These are phyloP conservation scores for Globisporangium middletonii DNA, from an alignment of 352 stramenopile species.

Conservation along the genomic window DNA sequence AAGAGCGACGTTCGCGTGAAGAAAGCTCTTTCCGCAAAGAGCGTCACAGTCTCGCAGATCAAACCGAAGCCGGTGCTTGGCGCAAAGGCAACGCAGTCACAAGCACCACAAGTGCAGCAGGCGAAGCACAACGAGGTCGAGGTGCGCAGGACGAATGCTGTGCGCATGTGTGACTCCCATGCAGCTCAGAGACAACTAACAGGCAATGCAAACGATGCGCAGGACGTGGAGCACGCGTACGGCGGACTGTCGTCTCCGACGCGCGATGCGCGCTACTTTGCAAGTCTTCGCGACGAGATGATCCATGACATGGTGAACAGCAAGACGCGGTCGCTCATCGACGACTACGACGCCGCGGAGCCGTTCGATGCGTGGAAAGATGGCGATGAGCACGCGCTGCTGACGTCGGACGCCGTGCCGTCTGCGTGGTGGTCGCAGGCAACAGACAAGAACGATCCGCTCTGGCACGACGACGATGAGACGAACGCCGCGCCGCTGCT, in stretches of 20 bases:
- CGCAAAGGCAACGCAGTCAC: conserved; percentile 4
- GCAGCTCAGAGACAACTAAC: not conserved
- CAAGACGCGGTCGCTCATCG: conserved; percentile 42
- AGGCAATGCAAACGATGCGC: not conserved
- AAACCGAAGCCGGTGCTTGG: not conserved
- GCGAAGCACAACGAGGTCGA: conserved; percentile 28
- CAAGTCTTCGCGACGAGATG: conserved; percentile 47
- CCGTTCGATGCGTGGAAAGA: conserved; percentile 25
- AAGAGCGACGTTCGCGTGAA: conserved; percentile 19
- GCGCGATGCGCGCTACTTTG: conserved; percentile 30
- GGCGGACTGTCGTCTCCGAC: conserved; percentile 41
- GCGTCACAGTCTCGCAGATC: conserved; percentile 2
- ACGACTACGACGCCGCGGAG: conserved; percentile 29
- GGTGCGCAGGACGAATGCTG: conserved; percentile 12
- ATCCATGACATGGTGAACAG: conserved; percentile 38
- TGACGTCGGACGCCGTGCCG: conserved; percentile 28
- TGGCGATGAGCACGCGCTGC: conserved; percentile 30
- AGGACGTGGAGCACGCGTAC: conserved; percentile 75
- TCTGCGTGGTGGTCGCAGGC: conserved; percentile 50
- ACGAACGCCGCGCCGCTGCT: conserved; percentile 3
- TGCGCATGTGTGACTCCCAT: not conserved
- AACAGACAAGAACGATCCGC: conserved; percentile 5
- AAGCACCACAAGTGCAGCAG: conserved; percentile 11
- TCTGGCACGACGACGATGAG: conserved; percentile 11
- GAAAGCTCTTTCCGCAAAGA: conserved; percentile 17